phyloP scores from a whole-genome alignment of 495 filamentous ascomycete species.

The Aspergillus haitiensis region DNA sequence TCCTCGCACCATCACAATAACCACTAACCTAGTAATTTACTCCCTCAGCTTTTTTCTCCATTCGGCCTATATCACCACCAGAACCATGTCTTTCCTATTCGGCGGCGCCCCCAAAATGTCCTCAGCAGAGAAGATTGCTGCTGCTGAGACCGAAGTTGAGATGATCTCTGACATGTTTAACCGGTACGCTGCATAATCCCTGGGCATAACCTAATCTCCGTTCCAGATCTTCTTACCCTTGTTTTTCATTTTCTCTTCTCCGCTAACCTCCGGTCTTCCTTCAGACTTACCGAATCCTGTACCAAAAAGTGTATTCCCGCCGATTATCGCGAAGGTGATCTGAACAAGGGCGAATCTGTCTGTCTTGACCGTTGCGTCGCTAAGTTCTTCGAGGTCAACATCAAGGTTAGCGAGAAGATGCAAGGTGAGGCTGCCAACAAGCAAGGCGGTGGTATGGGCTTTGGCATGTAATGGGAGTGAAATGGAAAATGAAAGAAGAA shows the following conservation, averaged over 20 bases:
- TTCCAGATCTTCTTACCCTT: slow-evolving; percentile 1
- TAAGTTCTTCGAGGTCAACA: slow-evolving; percentile 98
- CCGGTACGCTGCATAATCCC: slow-evolving; percentile 56
- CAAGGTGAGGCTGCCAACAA: slow-evolving; percentile 60
- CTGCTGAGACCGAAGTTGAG: slow-evolving; percentile 88
- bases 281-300: slow-evolving; percentile 82
- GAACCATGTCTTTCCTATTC: slow-evolving; percentile 93
- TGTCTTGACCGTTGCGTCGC: slow-evolving; percentile 94
- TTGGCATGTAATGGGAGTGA: slow-evolving; percentile 48
- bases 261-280: slow-evolving; percentile 4
- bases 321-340: slow-evolving; percentile 89
- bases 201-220: not conserved
- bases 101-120: slow-evolving; percentile 81
- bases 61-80: slow-evolving; percentile 1
- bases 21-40: not conserved
- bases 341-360: slow-evolving; percentile 97
- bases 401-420: slow-evolving; percentile 88
- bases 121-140: slow-evolving; percentile 92
- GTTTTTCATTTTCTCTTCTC: not conserved
- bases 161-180: slow-evolving; percentile 96
- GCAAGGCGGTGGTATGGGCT: slow-evolving; percentile 48
- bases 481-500: slow-evolving; percentile 16
- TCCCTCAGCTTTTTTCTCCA: not conserved
- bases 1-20: no score
- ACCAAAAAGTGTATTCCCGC: slow-evolving; percentile 86